These are phyloP conservation scores for Echium plantagineum DNA, from an alignment of 257 asterid species.

Conservation along the genomic window DNA sequence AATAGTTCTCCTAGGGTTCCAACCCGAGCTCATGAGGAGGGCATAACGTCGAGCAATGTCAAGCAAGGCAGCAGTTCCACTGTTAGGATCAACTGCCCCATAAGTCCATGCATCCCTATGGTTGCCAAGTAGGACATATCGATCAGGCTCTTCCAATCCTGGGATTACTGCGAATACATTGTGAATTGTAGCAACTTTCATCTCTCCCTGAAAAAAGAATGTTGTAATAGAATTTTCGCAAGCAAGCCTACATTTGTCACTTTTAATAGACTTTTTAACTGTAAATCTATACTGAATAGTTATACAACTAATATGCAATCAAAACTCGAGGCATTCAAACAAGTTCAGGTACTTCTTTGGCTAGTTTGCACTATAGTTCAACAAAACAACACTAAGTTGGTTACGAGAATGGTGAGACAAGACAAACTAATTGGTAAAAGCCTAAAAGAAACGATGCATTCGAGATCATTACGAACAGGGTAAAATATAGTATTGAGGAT, in stretches of 20 bases:
- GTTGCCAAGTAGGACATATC: conserved; percentile 68
- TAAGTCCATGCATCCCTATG: conserved; percentile 99
- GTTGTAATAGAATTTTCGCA: not conserved
- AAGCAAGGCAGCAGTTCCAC: conserved; percentile 91
- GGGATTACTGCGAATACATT: conserved; percentile 62
- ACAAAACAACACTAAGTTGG: too few relatives aligned
- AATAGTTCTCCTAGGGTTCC: conserved; percentile 86
- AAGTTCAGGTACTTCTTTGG: too few relatives aligned
- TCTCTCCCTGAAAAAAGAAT: conserved; percentile 55
- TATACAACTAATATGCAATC: too few relatives aligned
- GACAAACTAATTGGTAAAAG: too few relatives aligned
- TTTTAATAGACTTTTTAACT: not conserved
- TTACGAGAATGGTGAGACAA: too few relatives aligned
- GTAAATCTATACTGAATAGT: not conserved
- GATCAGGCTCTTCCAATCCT: conserved; percentile 81
- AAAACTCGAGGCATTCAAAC: too few relatives aligned
- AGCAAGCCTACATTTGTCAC: not conserved
- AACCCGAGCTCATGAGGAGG: conserved; percentile 61
- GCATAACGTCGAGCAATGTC: conserved; percentile 77
- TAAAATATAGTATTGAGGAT: too few relatives aligned
- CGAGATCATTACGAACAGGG: too few relatives aligned
- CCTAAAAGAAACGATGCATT: too few relatives aligned
- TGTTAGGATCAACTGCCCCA: conserved; percentile 96
- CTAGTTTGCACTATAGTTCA: too few relatives aligned
- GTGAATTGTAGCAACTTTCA: conserved; percentile 46